Evolutionary conservation across 352 stramenopile species (phyloP), one percentile per base, ranked within the genome.

Genomic region (Globisporangium yorkense): DNA sequence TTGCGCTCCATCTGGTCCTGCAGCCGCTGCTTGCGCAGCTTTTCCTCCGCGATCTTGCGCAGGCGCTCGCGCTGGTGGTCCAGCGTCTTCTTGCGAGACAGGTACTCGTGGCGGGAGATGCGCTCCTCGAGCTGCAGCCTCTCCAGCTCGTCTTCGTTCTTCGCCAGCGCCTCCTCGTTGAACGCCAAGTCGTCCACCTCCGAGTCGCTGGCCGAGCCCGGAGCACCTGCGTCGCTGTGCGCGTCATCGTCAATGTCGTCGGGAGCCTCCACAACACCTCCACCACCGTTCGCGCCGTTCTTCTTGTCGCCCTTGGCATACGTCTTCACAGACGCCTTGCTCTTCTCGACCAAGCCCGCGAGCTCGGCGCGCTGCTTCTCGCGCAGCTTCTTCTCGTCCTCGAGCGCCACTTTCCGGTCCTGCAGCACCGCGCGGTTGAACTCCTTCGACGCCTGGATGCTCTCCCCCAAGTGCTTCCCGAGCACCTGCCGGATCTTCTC

Each of bases 21-120:
- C 3, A 72, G 33, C 39, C 76, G 82, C 35, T 88, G 80, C 58
- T 88, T 89, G 35, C 77, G 79, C n/a, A 77, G 46, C 52, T 84
- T 83, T 39, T 75, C 67, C 33, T 93, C 82, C 1, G 72, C 59
- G 54, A 70, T 74, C 33, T 72, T 67, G 24, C 83, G 70, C 39
- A 89, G 58, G 15, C 74, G 67, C 40, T 92, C 81, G 6, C 83
- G 81, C 43, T 90, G 76, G 10, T 62, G 63, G 31, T 95, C 83
- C 0, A 93, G 64, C 35, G 74, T 78, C 47, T 92, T 92, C 63
- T 84, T 87, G 15, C 82, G 73, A 2, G 79, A 69, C 2, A 95
- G 56, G 54, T 95, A 95, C 45, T 92, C 83, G 54, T 95, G 85
- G 0, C 85, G 79, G 0, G 83, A 92, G 43, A 95, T 87, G 13